Percentiles rank a stretch among this genome's conserved stretches.
These are phyloP conservation scores for Termitomyces sp. DNA, from an alignment of 768 basidiomycete species.

Conservation along the genomic window DNA sequence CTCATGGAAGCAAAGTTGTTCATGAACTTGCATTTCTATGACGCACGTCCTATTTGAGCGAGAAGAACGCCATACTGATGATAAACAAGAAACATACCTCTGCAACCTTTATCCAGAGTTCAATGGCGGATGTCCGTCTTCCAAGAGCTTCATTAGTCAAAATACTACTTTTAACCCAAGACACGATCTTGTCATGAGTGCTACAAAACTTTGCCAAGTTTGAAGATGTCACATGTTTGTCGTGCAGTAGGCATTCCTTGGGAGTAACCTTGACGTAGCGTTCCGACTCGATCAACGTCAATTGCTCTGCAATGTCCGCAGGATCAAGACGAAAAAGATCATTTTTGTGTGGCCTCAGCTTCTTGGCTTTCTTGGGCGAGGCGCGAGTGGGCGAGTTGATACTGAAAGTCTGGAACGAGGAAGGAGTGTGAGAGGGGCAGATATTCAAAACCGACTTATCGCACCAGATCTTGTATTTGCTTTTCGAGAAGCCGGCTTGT, in stretches of 20 bases:
- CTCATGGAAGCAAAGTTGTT: conserved; percentile 69
- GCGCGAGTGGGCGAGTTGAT: conserved; percentile 21
- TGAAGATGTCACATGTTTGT: conserved; percentile 32
- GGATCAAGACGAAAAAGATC: conserved; percentile 67
- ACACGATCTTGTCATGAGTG: conserved; percentile 56
- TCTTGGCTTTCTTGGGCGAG: conserved; percentile 34
- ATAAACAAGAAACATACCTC: conserved; percentile 45
- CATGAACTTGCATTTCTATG: conserved; percentile 58
- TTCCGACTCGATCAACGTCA: conserved; percentile 70
- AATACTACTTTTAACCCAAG: conserved; percentile 67
- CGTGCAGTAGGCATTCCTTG: conserved; percentile 71
- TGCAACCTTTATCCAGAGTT: conserved; percentile 76
- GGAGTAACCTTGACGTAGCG: conserved; percentile 68
- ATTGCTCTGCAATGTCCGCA: conserved; percentile 71
- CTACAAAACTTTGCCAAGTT: conserved; percentile 53
- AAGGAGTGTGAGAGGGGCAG: conserved; percentile 1
- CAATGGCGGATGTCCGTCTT: conserved; percentile 55
- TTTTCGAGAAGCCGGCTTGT: conserved; percentile 48
- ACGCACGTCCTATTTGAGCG: neutral
- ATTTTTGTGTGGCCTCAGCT: conserved; percentile 48
- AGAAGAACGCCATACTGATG: neutral
- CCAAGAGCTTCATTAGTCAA: conserved; percentile 46
- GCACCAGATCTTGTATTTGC: conserved; percentile 53
- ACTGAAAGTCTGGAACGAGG: conserved; percentile 36
- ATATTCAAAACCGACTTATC: conserved; percentile 12